Evolutionary conservation across 768 basidiomycete species (phyloP).

Genomic region (Scleroderma citrinum): DNA sequence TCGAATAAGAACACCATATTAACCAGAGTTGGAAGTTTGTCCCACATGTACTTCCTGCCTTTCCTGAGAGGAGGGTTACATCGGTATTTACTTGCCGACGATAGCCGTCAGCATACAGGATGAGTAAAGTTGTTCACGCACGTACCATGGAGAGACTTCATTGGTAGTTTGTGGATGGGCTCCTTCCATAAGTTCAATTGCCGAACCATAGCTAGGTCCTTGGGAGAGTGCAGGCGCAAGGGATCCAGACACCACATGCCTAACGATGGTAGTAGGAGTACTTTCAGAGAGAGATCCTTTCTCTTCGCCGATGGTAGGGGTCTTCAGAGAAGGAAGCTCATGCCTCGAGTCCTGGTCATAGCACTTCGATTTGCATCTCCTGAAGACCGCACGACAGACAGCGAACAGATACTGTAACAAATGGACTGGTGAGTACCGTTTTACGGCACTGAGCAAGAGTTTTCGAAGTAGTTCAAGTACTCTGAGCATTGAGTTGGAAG

Average conservation of each 20-base stretch:
- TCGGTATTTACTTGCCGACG: not conserved
- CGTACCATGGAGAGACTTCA: no score
- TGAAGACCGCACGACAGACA: not conserved
- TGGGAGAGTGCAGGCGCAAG: no score
- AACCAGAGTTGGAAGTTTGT: not conserved
- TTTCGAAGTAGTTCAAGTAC: not conserved
- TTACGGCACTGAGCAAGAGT: not conserved
- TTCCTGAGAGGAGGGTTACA: not conserved
- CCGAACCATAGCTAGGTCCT: no score
- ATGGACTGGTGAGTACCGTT: not conserved
- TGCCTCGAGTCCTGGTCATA: not conserved
- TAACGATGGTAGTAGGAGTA: no score
- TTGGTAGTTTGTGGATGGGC: no score
- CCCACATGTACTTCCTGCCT: not conserved
- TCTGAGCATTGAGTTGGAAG: not conserved
- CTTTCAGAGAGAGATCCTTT: not conserved
- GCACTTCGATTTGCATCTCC: not conserved
- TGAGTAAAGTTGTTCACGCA: no score
- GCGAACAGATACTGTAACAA: not conserved
- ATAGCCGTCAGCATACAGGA: not conserved
- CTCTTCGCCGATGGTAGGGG: not conserved
- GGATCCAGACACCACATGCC: no score
- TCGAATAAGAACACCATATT: not conserved
- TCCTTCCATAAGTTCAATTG: no score
- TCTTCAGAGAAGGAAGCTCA: not conserved